Evolutionary conservation across 495 filamentous ascomycete genomes (phyloP).

Genomic region (Pyrenopolyporus hunteri): DNA sequence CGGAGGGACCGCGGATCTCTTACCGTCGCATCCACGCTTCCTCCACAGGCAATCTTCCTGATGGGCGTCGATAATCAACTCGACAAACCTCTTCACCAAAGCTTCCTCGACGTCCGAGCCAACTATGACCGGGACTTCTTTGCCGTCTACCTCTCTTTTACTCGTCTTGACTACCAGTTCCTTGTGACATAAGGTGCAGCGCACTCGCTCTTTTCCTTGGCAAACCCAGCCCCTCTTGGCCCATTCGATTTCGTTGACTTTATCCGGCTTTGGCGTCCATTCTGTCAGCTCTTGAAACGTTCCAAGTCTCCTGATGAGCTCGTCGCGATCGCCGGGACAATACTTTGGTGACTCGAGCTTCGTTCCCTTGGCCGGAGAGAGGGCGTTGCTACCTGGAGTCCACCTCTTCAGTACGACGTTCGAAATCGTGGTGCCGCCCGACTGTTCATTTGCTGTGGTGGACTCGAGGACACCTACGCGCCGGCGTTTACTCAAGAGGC

Average conservation of each 20-base stretch:
- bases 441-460: conserved; percentile 29
- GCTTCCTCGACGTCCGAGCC: conserved; percentile 63
- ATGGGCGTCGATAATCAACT: conserved; percentile 76
- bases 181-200: conserved; percentile 80
- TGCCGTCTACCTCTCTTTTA: conserved; percentile 67
- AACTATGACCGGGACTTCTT: conserved; percentile 59
- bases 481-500: conserved; percentile 55
- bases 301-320: conserved; percentile 79
- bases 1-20: conserved; percentile 18
- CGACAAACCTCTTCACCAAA: conserved; percentile 77
- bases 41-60: conserved; percentile 87
- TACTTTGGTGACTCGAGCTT: conserved; percentile 61
- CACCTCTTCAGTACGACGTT: conserved; percentile 53
- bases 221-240: conserved; percentile 93
- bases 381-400: conserved; percentile 20
- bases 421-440: conserved; percentile 43
- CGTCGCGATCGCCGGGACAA: conserved; percentile 81
- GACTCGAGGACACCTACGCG: conserved; percentile 45
- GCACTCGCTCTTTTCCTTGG: conserved; percentile 78
- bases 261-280: conserved; percentile 82
- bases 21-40: conserved; percentile 82
- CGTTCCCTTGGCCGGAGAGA: conserved; percentile 24
- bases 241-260: conserved; percentile 91
- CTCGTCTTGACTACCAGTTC: conserved; percentile 84
- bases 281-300: conserved; percentile 89